These are phyloP conservation scores for Ilyonectria mors-panacis DNA, from an alignment of 2,329 filamentous ascomycete species.

Conservation along the genomic window DNA sequence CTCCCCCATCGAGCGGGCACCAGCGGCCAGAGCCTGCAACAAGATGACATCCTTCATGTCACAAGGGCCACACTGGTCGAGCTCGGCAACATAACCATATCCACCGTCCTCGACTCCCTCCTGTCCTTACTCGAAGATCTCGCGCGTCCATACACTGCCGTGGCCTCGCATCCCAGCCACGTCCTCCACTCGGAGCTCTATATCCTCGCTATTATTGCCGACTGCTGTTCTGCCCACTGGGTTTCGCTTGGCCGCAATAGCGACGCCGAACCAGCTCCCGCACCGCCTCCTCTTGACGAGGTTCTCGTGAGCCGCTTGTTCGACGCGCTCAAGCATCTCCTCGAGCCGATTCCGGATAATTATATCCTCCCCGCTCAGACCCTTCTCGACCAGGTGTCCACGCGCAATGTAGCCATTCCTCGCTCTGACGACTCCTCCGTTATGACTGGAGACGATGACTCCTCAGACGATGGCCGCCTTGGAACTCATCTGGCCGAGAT, in stretches of 20 bases:
- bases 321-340: slow-evolving; percentile 69
- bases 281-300: slow-evolving; percentile 62
- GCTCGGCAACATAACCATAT: slow-evolving; percentile 69
- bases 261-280: slow-evolving; percentile 35
- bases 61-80: slow-evolving; percentile 74
- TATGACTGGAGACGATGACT: slow-evolving; percentile 35
- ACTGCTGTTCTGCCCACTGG: slow-evolving; percentile 77
- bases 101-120: slow-evolving; percentile 70
- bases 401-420: slow-evolving; percentile 55
- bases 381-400: slow-evolving; percentile 68
- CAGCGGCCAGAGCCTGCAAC: slow-evolving; percentile 67
- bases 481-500: slow-evolving; percentile 61
- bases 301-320: slow-evolving; percentile 69
- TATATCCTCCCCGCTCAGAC: slow-evolving; percentile 70
- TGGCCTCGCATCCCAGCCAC: slow-evolving; percentile 69
- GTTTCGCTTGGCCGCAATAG: slow-evolving; percentile 56
- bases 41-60: slow-evolving; percentile 73
- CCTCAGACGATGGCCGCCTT: slow-evolving; percentile 43
- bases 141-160: slow-evolving; percentile 65
- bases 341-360: slow-evolving; percentile 71
- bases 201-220: slow-evolving; percentile 73
- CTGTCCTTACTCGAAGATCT: slow-evolving; percentile 72
- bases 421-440: slow-evolving; percentile 41
- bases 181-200: slow-evolving; percentile 76
- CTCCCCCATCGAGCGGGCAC: slow-evolving; percentile 76